These are phyloP conservation scores for Chlorella variabilis DNA, from an alignment of 163 green algal genomes.

Conservation along the genomic window DNA sequence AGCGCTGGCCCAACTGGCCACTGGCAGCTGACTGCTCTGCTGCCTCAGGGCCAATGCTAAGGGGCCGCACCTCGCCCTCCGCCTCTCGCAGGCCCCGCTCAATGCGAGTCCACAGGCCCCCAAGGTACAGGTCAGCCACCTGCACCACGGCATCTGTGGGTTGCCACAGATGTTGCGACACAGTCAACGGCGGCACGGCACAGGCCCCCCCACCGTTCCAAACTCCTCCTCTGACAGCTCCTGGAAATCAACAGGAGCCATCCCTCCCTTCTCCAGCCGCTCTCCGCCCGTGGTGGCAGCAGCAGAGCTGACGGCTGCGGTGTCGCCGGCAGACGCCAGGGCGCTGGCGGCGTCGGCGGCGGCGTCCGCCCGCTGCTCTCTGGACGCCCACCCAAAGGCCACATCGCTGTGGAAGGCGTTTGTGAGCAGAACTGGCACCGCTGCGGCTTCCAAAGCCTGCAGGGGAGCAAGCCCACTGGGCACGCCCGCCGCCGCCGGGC, in stretches of 20 bases:
- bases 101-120: constrained; percentile 14
- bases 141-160: no score
- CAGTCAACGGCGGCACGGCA: no score
- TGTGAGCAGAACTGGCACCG: neutral
- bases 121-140: constrained; percentile 1
- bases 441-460: neutral
- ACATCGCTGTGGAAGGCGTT: neutral
- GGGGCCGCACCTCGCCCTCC: constrained; percentile 24
- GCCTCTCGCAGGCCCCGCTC: constrained; percentile 22
- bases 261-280: neutral
- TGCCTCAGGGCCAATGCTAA: no score
- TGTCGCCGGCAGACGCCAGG: neutral
- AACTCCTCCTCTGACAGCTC: neutral
- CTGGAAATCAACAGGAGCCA: neutral
- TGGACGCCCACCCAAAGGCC: no score
- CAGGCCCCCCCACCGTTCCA: neutral
- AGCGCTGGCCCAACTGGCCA: no score
- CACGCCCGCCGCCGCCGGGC: no score
- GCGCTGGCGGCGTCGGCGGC: neutral
- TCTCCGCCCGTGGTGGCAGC: neutral
- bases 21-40: no score
- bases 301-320: neutral
- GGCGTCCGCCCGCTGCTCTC: neutral
- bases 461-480: no score
- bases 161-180: no score